Conservation (phyloP, 2,329 filamentous ascomycete genomes). For the Daldinia sp. region DNA sequence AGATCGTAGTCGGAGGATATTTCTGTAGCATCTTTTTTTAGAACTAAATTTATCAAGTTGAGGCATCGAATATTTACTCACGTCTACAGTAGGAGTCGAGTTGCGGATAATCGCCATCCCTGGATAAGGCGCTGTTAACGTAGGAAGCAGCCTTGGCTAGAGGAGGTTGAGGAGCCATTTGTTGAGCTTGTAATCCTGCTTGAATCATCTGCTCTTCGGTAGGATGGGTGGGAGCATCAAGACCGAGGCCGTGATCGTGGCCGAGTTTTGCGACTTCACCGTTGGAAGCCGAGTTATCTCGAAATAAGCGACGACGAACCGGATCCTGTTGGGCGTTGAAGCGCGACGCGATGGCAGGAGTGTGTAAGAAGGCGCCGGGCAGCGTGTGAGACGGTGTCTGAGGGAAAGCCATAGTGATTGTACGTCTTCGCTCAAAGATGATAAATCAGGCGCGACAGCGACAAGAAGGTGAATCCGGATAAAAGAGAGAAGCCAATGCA, state of each 20-base stretch:
- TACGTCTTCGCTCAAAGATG: conserved; percentile 9
- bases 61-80: conserved; percentile 58
- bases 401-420: conserved; percentile 60
- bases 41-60: conserved; percentile 45
- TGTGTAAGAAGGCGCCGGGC: conserved; percentile 79
- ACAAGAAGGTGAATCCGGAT: conserved; percentile 24
- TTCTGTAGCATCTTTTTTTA: conserved; percentile 58
- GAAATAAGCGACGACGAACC: conserved; percentile 62
- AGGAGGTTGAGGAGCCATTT: conserved; percentile 55
- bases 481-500: conserved; percentile 37
- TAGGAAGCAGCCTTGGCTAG: conserved; percentile 82
- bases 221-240: conserved; percentile 28
- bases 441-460: conserved; percentile 26
- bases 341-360: conserved; percentile 68
- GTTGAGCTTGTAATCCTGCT: conserved; percentile 40
- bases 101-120: conserved; percentile 85
- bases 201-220: conserved; percentile 40
- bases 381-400: conserved; percentile 73
- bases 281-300: conserved; percentile 32
- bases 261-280: conserved; percentile 30
- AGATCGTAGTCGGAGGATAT: conserved; percentile 93
- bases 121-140: conserved; percentile 79
- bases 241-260: conserved; percentile 31
- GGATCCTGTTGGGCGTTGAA: conserved; percentile 55
- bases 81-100: conserved; percentile 89